Base-by-base conservation (phyloP, 306 rosid species). In the Trifolium subterraneum region DNA sequence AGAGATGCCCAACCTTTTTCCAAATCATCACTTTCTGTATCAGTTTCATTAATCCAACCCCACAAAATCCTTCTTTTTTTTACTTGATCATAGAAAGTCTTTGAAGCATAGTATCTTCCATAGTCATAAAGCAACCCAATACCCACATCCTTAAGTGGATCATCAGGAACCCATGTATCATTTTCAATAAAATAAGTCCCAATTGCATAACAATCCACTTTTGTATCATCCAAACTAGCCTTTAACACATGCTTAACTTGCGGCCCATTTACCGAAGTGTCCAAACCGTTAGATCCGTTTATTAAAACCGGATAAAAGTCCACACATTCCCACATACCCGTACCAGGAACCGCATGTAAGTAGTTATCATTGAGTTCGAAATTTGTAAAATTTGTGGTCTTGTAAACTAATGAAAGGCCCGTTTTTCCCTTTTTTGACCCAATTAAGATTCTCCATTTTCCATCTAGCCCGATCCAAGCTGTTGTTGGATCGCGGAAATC, bases 261-360 rank as follows among this genome's bases (percentile, higher is more conserved):
- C 4, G 79, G 72, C 7, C 83, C 86, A 61, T 72, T 73, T 3
- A 52, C 71, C 0, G 97, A 89, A 13, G 91, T 85, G 0, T 86
- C 89, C 86, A 92, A 75, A 70, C 97, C 97, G 18, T 47, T 79
- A 0, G 89, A 73, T 88, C 88, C 93, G 47, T 88, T 70, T 31
- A 80, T 36, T 0, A 55, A 54, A 51, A 92, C 78, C 31, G 97
- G 97, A 72, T 86, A 92, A 71, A 92, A 92, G 35, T 92, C 96
- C 8, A 92, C 86, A 23, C 97, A 92, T 51, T 92, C 97, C 97
- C 97, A 92, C 97, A 92, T 92, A 31, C 96, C 97, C 62, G 96
- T 89, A 71, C 83, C 88, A 25, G 96, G 85, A 13, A 92, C 96
- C 11, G 67, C 69, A 44, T 92, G 97, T 68, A 92, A 82, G 52